Percentiles rank a stretch among this genome's conserved stretches.
Evolutionary conservation across 169 alveolate species (phyloP).

Genomic region (Plasmodium blacklocki): DNA sequence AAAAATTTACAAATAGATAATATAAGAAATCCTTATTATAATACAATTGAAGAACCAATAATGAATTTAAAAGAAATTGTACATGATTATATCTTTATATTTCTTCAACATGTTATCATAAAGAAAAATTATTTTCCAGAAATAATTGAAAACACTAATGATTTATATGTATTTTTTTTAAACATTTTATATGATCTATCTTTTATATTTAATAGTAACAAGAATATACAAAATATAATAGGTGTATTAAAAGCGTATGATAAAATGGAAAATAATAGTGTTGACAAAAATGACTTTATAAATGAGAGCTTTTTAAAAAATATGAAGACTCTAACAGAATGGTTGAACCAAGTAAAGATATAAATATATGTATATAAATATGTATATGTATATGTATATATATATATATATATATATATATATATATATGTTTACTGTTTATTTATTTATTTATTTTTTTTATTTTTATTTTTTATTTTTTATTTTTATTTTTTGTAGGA

Average conservation of each 20-base stretch:
- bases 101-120: slow-evolving; percentile 29
- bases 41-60: slow-evolving; percentile 16
- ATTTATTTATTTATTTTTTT: not conserved
- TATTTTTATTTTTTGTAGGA: slow-evolving; percentile 19
- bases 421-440: not conserved
- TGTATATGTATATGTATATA: not conserved
- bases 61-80: slow-evolving; percentile 9
- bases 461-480: not conserved
- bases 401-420: not conserved
- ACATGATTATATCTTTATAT: slow-evolving; percentile 51
- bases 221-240: slow-evolving; percentile 28
- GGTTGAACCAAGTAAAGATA: slow-evolving; percentile 28
- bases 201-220: slow-evolving; percentile 32
- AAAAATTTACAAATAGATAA: slow-evolving; percentile 31
- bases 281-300: slow-evolving; percentile 16
- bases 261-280: not conserved
- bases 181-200: slow-evolving; percentile 18
- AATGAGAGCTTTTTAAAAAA: slow-evolving; percentile 22
- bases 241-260: slow-evolving; percentile 13
- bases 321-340: slow-evolving; percentile 8
- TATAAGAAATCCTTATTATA: slow-evolving; percentile 52
- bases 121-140: slow-evolving; percentile 31
- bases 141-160: slow-evolving; percentile 62
- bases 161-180: slow-evolving; percentile 48
- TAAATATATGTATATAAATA: not conserved